Conservation (phyloP, 129 eudicot species). For the Artemisia argyi region DNA sequence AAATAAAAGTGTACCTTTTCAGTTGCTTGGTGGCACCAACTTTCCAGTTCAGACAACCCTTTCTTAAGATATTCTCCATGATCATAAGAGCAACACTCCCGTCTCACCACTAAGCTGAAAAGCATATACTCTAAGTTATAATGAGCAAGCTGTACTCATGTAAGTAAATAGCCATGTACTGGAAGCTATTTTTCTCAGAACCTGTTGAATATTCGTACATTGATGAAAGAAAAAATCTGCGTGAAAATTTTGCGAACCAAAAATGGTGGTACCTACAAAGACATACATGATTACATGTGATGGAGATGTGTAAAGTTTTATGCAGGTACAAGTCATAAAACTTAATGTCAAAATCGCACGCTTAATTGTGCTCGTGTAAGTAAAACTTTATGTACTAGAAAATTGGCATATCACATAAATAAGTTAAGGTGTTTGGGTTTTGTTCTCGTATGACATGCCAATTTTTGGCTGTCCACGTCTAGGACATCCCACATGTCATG, state of each 20-base stretch:
- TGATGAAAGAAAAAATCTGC: slow-evolving; percentile 80
- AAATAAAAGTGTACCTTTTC: slow-evolving; percentile 52
- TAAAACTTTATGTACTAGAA: not conserved
- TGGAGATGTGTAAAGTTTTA: not conserved
- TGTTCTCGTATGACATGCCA: no score
- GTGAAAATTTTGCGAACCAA: slow-evolving; percentile 90
- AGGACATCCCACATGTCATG: no score
- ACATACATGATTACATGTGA: slow-evolving; percentile 3
- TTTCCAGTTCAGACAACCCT: slow-evolving; percentile 77
- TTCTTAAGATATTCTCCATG: slow-evolving; percentile 89
- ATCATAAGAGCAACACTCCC: slow-evolving; percentile 91
- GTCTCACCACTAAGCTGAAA: slow-evolving; percentile 78
- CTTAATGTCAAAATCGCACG: not conserved
- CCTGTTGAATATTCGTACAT: slow-evolving; percentile 95
- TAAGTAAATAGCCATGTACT: slow-evolving; percentile 14
- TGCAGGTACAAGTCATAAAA: slow-evolving; percentile 1
- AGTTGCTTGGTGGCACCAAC: slow-evolving; percentile 83
- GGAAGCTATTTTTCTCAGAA: slow-evolving; percentile 25
- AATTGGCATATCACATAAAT: no score
- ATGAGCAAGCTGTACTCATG: not conserved
- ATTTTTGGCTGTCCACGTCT: no score
- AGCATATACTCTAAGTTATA: slow-evolving; percentile 3
- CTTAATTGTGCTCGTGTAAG: not conserved
- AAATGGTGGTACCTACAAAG: slow-evolving; percentile 79
- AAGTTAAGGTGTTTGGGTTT: no score